Evolutionary conservation across 2,329 filamentous ascomycete species (phyloP).

Genomic region (Penicillium sumatraense): DNA sequence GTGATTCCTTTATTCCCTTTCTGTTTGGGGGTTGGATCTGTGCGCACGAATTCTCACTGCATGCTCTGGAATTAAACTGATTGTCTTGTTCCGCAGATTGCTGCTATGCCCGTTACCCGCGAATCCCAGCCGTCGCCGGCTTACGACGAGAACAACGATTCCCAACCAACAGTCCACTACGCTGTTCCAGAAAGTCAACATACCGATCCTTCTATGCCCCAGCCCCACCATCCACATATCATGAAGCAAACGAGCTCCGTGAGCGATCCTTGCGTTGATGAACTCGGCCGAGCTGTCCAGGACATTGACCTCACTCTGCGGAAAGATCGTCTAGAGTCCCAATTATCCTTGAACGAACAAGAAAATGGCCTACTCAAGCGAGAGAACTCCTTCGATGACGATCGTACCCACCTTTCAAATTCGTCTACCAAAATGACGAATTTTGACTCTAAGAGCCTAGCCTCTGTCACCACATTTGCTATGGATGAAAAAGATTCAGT

Average conservation of each 20-base stretch:
- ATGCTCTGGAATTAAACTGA: no score
- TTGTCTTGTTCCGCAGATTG: no score
- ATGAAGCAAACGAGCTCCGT: constrained; percentile 21
- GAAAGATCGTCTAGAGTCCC: constrained; percentile 30
- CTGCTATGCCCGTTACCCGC: constrained; percentile 46
- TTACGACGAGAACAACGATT: constrained; percentile 32
- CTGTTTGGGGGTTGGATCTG: no score
- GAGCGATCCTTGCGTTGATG: constrained; percentile 32
- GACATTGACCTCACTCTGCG: constrained; percentile 35
- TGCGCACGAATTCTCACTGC: no score
- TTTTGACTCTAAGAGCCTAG: constrained; percentile 90
- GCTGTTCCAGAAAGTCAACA: constrained; percentile 24
- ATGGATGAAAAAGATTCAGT: constrained; percentile 95
- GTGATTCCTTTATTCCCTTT: no score
- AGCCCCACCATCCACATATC: constrained; percentile 22
- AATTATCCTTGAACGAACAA: constrained; percentile 33
- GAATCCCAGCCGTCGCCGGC: constrained; percentile 30
- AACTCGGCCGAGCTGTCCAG: constrained; percentile 39
- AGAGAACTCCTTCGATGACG: constrained; percentile 49
- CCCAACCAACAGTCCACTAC: constrained; percentile 23
- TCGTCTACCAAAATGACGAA: constrained; percentile 82
- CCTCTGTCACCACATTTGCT: constrained; percentile 93
- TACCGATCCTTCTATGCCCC: constrained; percentile 22
- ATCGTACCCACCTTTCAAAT: constrained; percentile 57
- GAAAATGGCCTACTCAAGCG: constrained; percentile 38